Evolutionary conservation across 805 yeast genomes (phyloP).

Genomic region (Teunomyces lycoperdinae): DNA sequence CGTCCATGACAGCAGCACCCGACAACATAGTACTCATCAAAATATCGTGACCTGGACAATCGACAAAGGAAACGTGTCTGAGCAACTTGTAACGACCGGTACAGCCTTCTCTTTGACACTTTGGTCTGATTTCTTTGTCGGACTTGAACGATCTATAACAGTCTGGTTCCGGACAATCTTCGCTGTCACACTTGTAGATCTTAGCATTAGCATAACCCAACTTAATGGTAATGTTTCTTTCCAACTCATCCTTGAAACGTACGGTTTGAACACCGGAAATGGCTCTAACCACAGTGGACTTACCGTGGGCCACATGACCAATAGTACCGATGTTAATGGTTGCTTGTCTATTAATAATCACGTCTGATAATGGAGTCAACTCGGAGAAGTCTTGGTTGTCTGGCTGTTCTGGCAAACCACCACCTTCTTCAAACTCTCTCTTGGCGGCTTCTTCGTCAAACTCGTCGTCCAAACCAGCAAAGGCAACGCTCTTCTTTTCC

Average conservation of each 20-base stretch:
- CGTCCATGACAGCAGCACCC: slow-evolving; percentile 99
- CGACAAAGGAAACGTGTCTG: slow-evolving; percentile 97
- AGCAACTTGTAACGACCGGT: slow-evolving; percentile 83
- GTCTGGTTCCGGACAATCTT: slow-evolving; percentile 86
- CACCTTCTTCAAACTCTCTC: slow-evolving; percentile 94
- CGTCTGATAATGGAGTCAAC: slow-evolving; percentile 88
- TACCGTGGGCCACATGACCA: slow-evolving; percentile 96
- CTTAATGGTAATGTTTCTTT: slow-evolving; percentile 97
- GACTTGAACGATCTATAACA: slow-evolving; percentile 93
- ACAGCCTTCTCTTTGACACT: slow-evolving; percentile 85
- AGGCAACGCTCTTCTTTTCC: slow-evolving; percentile 74
- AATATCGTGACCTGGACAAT: slow-evolving; percentile 99
- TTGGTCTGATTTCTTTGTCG: slow-evolving; percentile 92
- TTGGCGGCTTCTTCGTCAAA: slow-evolving; percentile 72
- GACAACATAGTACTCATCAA: slow-evolving; percentile 99
- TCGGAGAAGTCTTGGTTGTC: slow-evolving; percentile 76
- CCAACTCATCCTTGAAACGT: slow-evolving; percentile 97
- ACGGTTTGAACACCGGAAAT: slow-evolving; percentile 99
- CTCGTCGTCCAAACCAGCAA: slow-evolving; percentile 65
- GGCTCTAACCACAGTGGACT: slow-evolving; percentile 89
- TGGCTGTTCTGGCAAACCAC: slow-evolving; percentile 97
- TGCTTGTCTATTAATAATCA: slow-evolving; percentile 97
- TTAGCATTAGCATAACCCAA: slow-evolving; percentile 99
- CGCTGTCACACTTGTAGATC: slow-evolving; percentile 88
- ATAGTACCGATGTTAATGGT: slow-evolving; percentile 97